Percentiles rank a stretch among this genome's conserved stretches.
phyloP scores from a whole-genome alignment of 2,329 filamentous ascomycete genomes.

The Paracoccidioides lutzii region DNA sequence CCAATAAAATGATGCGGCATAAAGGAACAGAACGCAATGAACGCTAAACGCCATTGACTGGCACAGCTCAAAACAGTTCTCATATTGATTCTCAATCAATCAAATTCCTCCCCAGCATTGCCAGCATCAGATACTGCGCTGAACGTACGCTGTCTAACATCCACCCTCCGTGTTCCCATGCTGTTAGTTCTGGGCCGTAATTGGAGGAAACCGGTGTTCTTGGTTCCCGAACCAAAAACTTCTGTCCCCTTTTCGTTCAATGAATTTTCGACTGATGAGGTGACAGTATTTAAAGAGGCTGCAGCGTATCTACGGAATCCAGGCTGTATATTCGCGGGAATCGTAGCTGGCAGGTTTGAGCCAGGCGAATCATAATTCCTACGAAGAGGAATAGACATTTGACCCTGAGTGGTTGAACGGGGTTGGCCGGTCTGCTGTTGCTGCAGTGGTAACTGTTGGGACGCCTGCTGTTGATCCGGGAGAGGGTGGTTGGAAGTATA shows the following conservation, averaged over 20 bases:
- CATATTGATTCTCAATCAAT: background rate
- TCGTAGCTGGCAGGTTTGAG: constrained; percentile 24
- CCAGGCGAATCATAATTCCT: constrained; percentile 24
- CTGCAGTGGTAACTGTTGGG: constrained; percentile 8
- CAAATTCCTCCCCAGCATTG: background rate
- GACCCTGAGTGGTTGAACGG: constrained; percentile 18
- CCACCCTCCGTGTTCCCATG: constrained; percentile 23
- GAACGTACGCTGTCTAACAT: constrained; percentile 13
- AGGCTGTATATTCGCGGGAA: constrained; percentile 29
- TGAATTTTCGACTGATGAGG: constrained; percentile 13
- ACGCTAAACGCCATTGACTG: background rate
- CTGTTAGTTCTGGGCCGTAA: constrained; percentile 26
- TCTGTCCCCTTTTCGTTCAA: constrained; percentile 10
- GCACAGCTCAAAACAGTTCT: too few species aligned
- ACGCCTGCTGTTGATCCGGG: constrained; percentile 15
- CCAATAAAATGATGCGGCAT: background rate
- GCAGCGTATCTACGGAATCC: constrained; percentile 27
- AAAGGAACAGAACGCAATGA: background rate
- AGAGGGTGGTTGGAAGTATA: constrained; percentile 17
- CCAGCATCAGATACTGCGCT: background rate
- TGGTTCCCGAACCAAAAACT: constrained; percentile 23
- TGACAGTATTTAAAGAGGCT: background rate
- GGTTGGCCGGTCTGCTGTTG: constrained; percentile 8
- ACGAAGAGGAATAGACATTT: constrained; percentile 26
- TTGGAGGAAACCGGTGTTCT: constrained; percentile 27